Percentiles rank a stretch among this genome's conserved stretches.
phyloP scores from a whole-genome alignment of 805 yeast genomes.

The Lipomyces yamadae region DNA sequence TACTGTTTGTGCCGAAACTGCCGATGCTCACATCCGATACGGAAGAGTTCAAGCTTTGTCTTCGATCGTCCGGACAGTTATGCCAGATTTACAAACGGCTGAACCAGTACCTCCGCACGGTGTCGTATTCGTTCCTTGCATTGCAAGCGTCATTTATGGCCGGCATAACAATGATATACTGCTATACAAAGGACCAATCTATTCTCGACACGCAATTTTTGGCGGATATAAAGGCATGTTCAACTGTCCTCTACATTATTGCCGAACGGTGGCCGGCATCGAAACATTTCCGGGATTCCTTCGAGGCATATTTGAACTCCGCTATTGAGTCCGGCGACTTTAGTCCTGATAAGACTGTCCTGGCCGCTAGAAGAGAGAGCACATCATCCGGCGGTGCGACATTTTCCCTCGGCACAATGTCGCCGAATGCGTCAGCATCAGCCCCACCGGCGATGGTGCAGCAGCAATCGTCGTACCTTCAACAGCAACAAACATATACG shows the following conservation, averaged over 20 bases:
- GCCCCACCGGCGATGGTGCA: background rate
- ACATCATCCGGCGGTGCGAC: background rate
- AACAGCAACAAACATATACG: background rate
- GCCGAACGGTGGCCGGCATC: conserved; percentile 38
- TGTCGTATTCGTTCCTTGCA: conserved; percentile 34
- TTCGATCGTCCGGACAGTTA: conserved; percentile 32
- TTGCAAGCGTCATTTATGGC: conserved; percentile 36
- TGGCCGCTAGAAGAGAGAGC: background rate
- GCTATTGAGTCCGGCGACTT: conserved; percentile 31
- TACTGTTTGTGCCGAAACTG: conserved; percentile 33
- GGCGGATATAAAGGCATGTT: conserved; percentile 34
- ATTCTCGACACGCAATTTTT: conserved; percentile 33
- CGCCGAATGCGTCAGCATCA: conserved; percentile 3
- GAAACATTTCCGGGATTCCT: conserved; percentile 34
- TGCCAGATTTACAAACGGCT: conserved; percentile 36
- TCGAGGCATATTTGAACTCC: conserved; percentile 29
- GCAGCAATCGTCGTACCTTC: background rate
- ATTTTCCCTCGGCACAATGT: background rate
- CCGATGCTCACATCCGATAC: conserved; percentile 32
- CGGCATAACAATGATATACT: conserved; percentile 35
- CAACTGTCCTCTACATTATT: conserved; percentile 30
- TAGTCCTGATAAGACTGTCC: conserved; percentile 4
- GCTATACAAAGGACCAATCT: conserved; percentile 34
- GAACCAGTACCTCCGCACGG: conserved; percentile 31
- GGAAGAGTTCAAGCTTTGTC: conserved; percentile 31